Base-by-base conservation (phyloP, 176 grass and related monocot genomes). In the Paspalum vaginatum region DNA sequence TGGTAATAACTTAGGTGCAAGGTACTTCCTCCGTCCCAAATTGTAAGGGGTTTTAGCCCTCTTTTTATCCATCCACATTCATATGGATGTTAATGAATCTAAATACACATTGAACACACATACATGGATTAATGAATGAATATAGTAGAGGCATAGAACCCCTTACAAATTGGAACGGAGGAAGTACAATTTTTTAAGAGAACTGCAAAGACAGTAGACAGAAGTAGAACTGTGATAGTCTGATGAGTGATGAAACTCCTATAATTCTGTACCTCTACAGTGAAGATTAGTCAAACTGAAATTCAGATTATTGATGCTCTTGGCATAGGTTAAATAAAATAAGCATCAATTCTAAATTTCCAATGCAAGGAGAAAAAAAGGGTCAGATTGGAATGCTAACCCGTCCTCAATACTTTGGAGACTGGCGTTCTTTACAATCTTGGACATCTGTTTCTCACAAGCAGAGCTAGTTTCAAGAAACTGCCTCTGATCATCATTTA, bases 401-500 rank as follows among this genome's bases (percentile, higher is more conserved):
- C 90, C 90, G 0, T 99, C 92, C 72, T 99, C 96, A 26, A 99
- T 93, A 77, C 83, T 89, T 88, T 93, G 92, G 20, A 99, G 67
- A 79, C 90, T 93, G 48, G 84, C 79, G 13, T 95, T 92, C 75
- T 84, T 93, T 68, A 95, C 76, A 77, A 99, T 91, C 66, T 93
- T 99, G 75, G 81, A 85, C 86, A 99, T 91, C 81, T 99, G 96
- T 68, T 79, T 88, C 72, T 93, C 92, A 88, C 96, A 99, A 76
- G 96, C 88, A 78, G 85, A 64, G 32, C 96, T 89, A 46, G 96
- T 99, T 87, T 95, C 96, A 72, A 99, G 81, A 78, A 99, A 95
- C 82, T 95, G 96, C 86, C 89, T 93, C 85, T 95, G 96, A 65
- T 95, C 92, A 84, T 95, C 90, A 74, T 83, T 93, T 83, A 99